A percentile compares a stretch with the other conserved stretches of the same genome.
Evolutionary conservation across 2,329 filamentous ascomycete genomes (phyloP).

Genomic region (Trichoderma sp.): DNA sequence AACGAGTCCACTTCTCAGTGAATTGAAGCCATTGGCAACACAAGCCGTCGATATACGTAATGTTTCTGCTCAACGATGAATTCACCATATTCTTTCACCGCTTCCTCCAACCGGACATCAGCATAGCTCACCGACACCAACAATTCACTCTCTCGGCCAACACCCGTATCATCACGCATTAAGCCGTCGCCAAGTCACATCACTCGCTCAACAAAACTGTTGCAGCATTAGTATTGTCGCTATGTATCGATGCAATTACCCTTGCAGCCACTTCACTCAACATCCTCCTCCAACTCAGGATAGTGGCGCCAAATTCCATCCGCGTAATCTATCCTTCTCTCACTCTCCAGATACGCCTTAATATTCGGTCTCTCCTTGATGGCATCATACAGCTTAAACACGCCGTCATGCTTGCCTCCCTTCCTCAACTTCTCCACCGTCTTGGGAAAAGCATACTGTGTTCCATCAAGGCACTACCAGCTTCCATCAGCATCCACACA

Average conservation of each 20-base stretch:
- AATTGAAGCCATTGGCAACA: background rate
- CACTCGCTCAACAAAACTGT: background rate
- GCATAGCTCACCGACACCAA: background rate
- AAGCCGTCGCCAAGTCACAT: background rate
- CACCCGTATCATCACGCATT: background rate
- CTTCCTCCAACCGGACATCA: background rate
- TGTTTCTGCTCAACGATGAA: background rate
- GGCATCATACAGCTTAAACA: slow-evolving; percentile 64
- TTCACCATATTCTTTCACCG: background rate
- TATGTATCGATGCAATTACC: background rate
- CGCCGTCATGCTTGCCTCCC: slow-evolving; percentile 54
- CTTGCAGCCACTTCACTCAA: background rate
- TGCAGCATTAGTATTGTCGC: background rate
- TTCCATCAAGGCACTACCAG: slow-evolving; percentile 52
- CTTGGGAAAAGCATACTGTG: slow-evolving; percentile 68
- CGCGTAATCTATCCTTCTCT: slow-evolving; percentile 59
- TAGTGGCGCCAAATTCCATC: slow-evolving; percentile 71
- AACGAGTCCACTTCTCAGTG: background rate
- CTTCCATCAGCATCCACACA: background rate
- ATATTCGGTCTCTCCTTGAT: slow-evolving; percentile 63
- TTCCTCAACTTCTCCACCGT: slow-evolving; percentile 56
- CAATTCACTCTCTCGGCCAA: background rate
- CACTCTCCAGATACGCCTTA: slow-evolving; percentile 66
- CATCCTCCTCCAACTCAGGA: slow-evolving; percentile 61
- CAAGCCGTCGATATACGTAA: background rate